Percentiles rank a stretch among this genome's conserved stretches.
Conservation (phyloP, 2,329 filamentous ascomycete species). For the Orbilia ellipsospora region DNA sequence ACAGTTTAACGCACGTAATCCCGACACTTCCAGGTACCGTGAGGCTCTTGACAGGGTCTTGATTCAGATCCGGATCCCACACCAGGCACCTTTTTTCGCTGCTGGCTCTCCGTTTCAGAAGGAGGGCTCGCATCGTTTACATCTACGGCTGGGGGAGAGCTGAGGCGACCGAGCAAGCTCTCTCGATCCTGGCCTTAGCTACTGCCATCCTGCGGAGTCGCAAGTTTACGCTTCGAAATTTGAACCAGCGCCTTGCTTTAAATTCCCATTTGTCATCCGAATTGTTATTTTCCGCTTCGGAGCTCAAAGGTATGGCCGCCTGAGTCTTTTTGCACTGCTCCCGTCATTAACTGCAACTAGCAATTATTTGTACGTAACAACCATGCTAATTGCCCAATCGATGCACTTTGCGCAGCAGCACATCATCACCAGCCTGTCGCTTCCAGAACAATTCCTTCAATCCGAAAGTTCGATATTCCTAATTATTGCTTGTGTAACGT, state of each 20-base stretch:
- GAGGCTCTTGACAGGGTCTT: conserved; percentile 55
- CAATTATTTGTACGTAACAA: conserved; percentile 55
- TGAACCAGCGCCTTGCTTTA: conserved; percentile 28
- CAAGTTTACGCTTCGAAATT: conserved; percentile 17
- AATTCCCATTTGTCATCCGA: conserved; percentile 48
- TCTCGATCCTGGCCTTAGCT: conserved; percentile 32
- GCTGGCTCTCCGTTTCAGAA: conserved; percentile 41
- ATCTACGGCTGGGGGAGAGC: conserved; percentile 39
- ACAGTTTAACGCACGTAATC: conserved; percentile 55
- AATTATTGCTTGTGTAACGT: conserved; percentile 44
- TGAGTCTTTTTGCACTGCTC: conserved; percentile 24
- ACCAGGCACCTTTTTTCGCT: conserved; percentile 43
- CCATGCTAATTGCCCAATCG: conserved; percentile 54
- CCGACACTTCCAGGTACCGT: conserved; percentile 53
- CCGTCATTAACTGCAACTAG: conserved; percentile 38
- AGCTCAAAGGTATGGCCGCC: conserved; percentile 46
- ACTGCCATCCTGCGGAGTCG: conserved; percentile 11
- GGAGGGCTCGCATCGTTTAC: conserved; percentile 52
- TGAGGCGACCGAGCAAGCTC: conserved; percentile 27
- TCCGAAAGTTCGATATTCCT: conserved; percentile 31
- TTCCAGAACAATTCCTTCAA: conserved; percentile 52
- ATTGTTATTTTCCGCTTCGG: conserved; percentile 34
- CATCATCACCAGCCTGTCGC: conserved; percentile 51
- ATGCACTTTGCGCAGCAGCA: conserved; percentile 51
- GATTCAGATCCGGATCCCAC: conserved; percentile 50